Evolutionary conservation across 208 protist species (phyloP), one percentile per base, ranked within the genome.

Genomic region (Wallacemonas sp.): DNA sequence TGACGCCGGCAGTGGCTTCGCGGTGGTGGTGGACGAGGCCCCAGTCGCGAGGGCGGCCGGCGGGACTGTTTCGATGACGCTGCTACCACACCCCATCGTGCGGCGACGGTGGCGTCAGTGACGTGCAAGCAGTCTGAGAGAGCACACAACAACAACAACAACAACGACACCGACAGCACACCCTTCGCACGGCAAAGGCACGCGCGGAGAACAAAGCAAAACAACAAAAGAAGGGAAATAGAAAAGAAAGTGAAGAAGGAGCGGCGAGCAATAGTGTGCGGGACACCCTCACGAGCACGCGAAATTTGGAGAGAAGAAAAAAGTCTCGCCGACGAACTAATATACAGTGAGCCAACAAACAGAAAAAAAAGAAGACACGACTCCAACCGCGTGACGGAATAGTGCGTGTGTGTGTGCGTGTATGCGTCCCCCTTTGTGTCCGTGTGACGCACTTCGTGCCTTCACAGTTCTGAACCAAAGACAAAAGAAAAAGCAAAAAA

Each of bases 11-110:
- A 37, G 4, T 32, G 39, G 36, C 59, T 41, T 59, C 44, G n/a
- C n/a, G n/a, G n/a, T n/a, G n/a, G n/a, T n/a, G n/a, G n/a, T n/a
- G n/a, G n/a, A n/a, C n/a, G n/a, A n/a, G n/a, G n/a, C n/a, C n/a
- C n/a, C n/a, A n/a, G n/a, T n/a, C n/a, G n/a, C n/a, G n/a, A n/a
- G n/a, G 0, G 22, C 41, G 9, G 41, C 19, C 15, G 41, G 19
- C 41, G 15, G 10, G 4, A 29, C 41, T 4, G 12, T 17, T 26
- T 41, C 22, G 46, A 38, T 27, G 15, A 61, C 63, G 27, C 42
- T 57, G 39, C 45, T 68, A 30, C 63, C 63, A 60, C 63, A 68
- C 3, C 63, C 63, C 63, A 68, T 68, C 2, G 6, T 48, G 42
- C 19, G 15, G 27, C 5, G 13, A 6, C 15, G 48, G 30, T 19